These are phyloP conservation scores for Spizellomyces sp. DNA, from an alignment of 192 early-diverging fungal species.

Conservation along the genomic window DNA sequence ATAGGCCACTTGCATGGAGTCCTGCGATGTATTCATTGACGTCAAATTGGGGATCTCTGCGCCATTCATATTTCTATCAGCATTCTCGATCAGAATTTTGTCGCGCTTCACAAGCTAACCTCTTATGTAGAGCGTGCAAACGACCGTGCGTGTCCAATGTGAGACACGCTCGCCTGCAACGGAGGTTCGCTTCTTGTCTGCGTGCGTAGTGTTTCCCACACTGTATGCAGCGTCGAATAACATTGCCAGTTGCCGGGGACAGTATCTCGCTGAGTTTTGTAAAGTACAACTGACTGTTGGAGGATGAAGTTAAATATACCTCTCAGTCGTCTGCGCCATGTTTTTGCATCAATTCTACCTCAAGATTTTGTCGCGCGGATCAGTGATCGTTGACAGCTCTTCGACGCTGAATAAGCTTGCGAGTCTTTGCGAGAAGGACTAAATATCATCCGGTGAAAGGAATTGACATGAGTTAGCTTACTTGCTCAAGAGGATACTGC, in stretches of 20 bases:
- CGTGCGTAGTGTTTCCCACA: constrained; percentile 33
- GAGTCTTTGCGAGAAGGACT: constrained; percentile 30
- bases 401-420: constrained; percentile 37
- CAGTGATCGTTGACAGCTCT: constrained; percentile 36
- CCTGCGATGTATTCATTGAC: constrained; percentile 43
- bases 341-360: constrained; percentile 24
- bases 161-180: constrained; percentile 7
- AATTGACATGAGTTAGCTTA: constrained; percentile 13
- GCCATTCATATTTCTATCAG: neutral
- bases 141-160: constrained; percentile 30
- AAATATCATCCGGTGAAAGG: neutral
- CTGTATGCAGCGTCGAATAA: constrained; percentile 7
- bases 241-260: constrained; percentile 1
- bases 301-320: constrained; percentile 1
- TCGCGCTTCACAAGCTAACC: constrained; percentile 7
- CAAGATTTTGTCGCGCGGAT: constrained; percentile 46
- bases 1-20: constrained; percentile 3
- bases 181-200: constrained; percentile 10
- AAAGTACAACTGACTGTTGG: constrained; percentile 40
- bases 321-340: neutral
- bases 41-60: constrained; percentile 38
- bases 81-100: neutral
- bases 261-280: constrained; percentile 29
- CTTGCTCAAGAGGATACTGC: constrained; percentile 35
- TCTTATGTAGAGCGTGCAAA: constrained; percentile 18